Evolutionary conservation across 176 grass and related monocot species (phyloP).

Genomic region (Pharus latifolius): DNA sequence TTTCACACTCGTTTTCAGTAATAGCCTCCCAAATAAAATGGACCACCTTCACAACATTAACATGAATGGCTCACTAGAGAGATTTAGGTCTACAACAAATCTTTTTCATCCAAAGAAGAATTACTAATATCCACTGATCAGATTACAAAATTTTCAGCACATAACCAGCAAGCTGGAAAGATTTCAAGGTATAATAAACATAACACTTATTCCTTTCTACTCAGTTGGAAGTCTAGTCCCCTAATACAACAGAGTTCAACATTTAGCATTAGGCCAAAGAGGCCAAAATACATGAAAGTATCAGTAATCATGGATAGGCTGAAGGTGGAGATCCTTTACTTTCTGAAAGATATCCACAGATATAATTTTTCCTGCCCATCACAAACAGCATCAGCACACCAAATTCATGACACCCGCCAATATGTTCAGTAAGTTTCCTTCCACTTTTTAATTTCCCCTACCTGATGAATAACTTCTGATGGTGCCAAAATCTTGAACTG

Average conservation of each 20-base stretch:
- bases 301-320: neutral
- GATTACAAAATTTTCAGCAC: neutral
- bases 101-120: neutral
- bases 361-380: neutral
- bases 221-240: neutral
- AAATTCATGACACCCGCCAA: neutral
- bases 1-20: no score
- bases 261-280: neutral
- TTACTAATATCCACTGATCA: neutral
- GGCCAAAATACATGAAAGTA: neutral
- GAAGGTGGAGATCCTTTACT: neutral
- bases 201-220: neutral
- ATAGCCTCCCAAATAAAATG: no score
- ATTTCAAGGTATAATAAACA: neutral
- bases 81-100: no score
- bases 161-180: neutral
- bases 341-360: neutral
- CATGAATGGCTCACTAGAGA: no score
- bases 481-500: neutral
- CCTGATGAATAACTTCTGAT: neutral
- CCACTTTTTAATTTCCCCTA: neutral
- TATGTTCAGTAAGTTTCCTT: neutral
- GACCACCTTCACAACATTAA: no score
- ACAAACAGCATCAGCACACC: neutral
- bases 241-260: conserved; percentile 1